Evolutionary conservation across 257 asterid species (phyloP).

Genomic region (Ocimum tenuiflorum): DNA sequence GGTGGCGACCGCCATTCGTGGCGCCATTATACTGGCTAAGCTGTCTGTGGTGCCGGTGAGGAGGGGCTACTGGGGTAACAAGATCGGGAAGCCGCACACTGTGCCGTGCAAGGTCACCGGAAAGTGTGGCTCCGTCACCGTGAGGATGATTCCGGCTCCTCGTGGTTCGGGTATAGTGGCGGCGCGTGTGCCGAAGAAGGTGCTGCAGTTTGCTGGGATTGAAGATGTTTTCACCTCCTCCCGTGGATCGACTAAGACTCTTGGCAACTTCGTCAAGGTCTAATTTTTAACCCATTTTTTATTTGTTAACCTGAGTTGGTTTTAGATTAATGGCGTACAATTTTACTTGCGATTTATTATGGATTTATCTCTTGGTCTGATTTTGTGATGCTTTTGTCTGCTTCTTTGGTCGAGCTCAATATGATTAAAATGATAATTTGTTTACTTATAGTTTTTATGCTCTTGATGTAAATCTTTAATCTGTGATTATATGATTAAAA

Average conservation of each 20-base stretch:
- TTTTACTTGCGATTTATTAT: too few relatives aligned
- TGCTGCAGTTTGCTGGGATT: constrained; percentile 85
- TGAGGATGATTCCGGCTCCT: constrained; percentile 89
- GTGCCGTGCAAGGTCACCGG: constrained; percentile 95
- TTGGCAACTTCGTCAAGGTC: constrained; percentile 88
- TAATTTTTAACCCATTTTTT: background rate
- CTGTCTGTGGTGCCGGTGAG: constrained; percentile 71
- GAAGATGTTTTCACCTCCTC: constrained; percentile 82
- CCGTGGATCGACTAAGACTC: constrained; percentile 87
- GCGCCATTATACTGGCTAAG: constrained; percentile 79
- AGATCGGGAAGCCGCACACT: constrained; percentile 81
- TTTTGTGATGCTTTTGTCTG: too few relatives aligned
- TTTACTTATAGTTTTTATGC: too few relatives aligned
- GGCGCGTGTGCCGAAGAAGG: constrained; percentile 86
- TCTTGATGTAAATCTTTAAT: too few relatives aligned
- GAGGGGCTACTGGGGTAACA: constrained; percentile 92
- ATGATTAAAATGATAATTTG: too few relatives aligned
- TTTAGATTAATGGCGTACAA: too few relatives aligned
- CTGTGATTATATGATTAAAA: too few relatives aligned
- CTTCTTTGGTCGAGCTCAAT: too few relatives aligned
- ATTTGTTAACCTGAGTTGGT: background rate
- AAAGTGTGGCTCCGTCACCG: constrained; percentile 83
- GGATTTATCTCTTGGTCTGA: too few relatives aligned
- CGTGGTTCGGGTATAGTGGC: constrained; percentile 89
- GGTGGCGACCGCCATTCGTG: constrained; percentile 89